Conservation (phyloP, 2,329 filamentous ascomycete species). For the Amauroascus niger region DNA sequence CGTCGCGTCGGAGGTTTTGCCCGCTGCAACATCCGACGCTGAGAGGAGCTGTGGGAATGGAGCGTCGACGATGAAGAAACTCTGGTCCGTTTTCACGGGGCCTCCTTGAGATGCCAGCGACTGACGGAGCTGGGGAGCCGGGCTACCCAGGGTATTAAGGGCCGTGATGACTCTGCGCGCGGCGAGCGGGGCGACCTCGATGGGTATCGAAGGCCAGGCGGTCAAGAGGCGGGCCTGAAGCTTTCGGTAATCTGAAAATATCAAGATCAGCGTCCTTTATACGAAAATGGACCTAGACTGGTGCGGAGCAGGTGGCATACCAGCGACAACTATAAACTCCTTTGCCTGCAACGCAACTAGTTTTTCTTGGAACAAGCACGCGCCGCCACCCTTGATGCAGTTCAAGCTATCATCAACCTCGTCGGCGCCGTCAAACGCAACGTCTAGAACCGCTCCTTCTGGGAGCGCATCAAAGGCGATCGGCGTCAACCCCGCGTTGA, state of each 20-base stretch:
- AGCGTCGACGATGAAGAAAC: constrained; percentile 84
- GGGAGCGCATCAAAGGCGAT: constrained; percentile 69
- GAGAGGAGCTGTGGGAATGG: constrained; percentile 68
- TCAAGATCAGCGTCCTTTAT: not conserved
- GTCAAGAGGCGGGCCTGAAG: constrained; percentile 63
- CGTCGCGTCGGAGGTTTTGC: constrained; percentile 45
- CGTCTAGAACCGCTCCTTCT: constrained; percentile 57
- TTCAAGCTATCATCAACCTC: constrained; percentile 93
- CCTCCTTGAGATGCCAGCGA: constrained; percentile 62
- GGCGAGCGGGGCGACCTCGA: constrained; percentile 83
- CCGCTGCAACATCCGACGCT: constrained; percentile 44
- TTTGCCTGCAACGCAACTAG: constrained; percentile 75
- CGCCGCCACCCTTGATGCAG: constrained; percentile 94
- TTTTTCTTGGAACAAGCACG: constrained; percentile 97
- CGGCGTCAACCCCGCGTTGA: constrained; percentile 64
- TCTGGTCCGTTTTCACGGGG: constrained; percentile 75
- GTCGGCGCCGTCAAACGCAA: constrained; percentile 93
- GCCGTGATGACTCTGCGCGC: constrained; percentile 65
- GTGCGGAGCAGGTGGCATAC: constrained; percentile 39
- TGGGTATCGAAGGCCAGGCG: constrained; percentile 75
- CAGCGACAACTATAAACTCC: constrained; percentile 79
- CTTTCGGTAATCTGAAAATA: constrained; percentile 71
- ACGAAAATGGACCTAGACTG: not conserved
- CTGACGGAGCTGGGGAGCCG: constrained; percentile 59
- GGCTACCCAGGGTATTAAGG: constrained; percentile 62